A percentile compares a stretch with the other conserved stretches of the same genome.
Conservation (phyloP, 2,329 filamentous ascomycete species). For the Endothia cerciana region DNA sequence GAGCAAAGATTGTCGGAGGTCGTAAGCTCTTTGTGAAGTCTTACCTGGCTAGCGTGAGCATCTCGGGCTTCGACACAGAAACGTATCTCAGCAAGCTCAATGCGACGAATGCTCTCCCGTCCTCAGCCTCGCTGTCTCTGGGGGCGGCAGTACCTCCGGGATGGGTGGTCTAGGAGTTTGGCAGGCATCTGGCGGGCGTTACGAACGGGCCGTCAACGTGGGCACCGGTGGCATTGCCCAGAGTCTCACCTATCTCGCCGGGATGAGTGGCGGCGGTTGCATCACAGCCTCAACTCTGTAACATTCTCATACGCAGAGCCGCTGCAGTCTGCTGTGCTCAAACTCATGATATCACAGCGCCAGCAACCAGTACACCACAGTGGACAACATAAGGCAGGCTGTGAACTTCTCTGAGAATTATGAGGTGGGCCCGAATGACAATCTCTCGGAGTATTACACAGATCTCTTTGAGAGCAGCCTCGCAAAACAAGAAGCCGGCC, state of each 20-base stretch:
- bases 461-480: background rate
- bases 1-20: background rate
- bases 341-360: background rate
- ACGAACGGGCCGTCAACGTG: background rate
- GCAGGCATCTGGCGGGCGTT: conserved; percentile 2
- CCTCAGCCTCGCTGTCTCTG: conserved; percentile 1
- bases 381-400: background rate
- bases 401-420: conserved; percentile 1
- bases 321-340: background rate
- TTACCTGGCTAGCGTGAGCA: background rate
- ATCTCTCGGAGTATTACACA: background rate
- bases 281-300: conserved; percentile 6
- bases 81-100: background rate
- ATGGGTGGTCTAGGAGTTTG: conserved; percentile 3
- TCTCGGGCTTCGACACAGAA: background rate
- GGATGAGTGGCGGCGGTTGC: background rate
- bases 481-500: background rate
- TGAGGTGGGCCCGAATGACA: background rate
- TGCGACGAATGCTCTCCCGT: background rate
- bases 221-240: background rate
- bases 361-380: conserved; percentile 4
- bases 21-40: background rate
- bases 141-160: conserved; percentile 1
- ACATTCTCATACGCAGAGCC: background rate
- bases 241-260: conserved; percentile 6